Conservation (phyloP, 2,329 filamentous ascomycete species). For the Penicillium italicum region DNA sequence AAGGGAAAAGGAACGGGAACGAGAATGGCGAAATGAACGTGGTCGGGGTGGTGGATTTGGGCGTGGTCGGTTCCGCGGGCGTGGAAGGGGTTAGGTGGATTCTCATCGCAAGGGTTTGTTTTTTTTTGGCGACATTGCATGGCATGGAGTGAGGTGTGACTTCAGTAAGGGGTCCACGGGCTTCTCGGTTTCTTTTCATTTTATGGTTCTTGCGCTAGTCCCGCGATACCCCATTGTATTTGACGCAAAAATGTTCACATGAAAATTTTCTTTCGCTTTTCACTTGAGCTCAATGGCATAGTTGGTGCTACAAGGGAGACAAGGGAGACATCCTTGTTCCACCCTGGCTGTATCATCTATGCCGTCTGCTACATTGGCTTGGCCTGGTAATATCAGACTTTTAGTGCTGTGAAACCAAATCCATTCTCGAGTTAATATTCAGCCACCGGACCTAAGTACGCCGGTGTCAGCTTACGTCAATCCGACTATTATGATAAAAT, state of each 20-base stretch:
- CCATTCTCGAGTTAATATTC: background rate
- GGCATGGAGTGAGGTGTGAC: constrained; percentile 7
- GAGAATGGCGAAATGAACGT: constrained; percentile 53
- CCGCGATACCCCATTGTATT: constrained; percentile 10
- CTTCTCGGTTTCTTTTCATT: constrained; percentile 1
- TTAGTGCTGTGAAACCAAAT: background rate
- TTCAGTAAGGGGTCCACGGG: background rate
- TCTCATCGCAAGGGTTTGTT: background rate
- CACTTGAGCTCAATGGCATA: background rate
- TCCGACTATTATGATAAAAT: no score
- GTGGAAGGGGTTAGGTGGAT: constrained; percentile 40
- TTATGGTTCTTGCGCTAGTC: constrained; percentile 5
- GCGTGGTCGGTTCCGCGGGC: constrained; percentile 44
- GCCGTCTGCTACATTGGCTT: background rate
- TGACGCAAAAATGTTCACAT: background rate
- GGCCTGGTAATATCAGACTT: background rate
- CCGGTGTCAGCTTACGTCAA: background rate
- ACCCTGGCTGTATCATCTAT: background rate
- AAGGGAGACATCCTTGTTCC: background rate
- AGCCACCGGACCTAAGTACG: background rate
- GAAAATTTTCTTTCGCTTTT: background rate
- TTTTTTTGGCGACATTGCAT: constrained; percentile 9
- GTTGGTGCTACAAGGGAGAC: background rate
- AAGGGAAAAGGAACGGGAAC: constrained; percentile 52
- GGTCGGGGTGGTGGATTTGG: constrained; percentile 48